phyloP scores from a whole-genome alignment of 805 yeast genomes.

The Barnettozyma siamensis region DNA sequence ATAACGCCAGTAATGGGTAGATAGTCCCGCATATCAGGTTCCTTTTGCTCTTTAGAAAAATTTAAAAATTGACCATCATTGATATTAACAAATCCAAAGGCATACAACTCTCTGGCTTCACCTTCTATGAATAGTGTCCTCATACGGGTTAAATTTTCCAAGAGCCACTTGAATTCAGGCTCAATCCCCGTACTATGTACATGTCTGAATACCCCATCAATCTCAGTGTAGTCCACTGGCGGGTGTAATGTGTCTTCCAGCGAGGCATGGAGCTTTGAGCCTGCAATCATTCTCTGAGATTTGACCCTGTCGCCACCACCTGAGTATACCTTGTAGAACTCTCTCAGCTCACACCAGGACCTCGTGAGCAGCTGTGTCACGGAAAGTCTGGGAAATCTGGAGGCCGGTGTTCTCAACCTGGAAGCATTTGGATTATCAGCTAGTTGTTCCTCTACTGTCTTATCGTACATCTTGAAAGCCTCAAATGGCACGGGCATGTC shows the following conservation, averaged over 20 bases:
- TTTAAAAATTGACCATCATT: conserved; percentile 8
- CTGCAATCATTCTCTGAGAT: conserved; percentile 40
- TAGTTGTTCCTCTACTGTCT: background rate
- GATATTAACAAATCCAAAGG: conserved; percentile 28
- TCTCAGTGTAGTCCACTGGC: conserved; percentile 1
- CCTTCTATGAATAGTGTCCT: conserved; percentile 39
- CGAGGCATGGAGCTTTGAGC: conserved; percentile 40
- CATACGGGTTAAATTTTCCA: conserved; percentile 38
- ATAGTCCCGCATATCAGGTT: background rate
- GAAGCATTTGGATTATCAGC: background rate
- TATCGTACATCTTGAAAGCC: conserved; percentile 6
- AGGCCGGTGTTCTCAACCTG: background rate
- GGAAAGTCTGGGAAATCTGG: conserved; percentile 35
- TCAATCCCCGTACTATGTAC: background rate
- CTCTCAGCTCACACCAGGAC: conserved; percentile 65
- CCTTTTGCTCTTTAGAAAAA: conserved; percentile 16
- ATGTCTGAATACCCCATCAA: background rate
- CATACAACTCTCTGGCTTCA: conserved; percentile 55
- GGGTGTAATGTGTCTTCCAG: conserved; percentile 46
- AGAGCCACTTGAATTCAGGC: conserved; percentile 3
- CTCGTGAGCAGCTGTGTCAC: conserved; percentile 57
- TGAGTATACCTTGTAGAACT: conserved; percentile 44
- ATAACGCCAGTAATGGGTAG: conserved; percentile 59
- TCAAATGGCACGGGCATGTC: conserved; percentile 16
- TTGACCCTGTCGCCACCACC: conserved; percentile 33